Base-by-base conservation (phyloP, 768 basidiomycete genomes). In the Pleurotus pulmonarius region DNA sequence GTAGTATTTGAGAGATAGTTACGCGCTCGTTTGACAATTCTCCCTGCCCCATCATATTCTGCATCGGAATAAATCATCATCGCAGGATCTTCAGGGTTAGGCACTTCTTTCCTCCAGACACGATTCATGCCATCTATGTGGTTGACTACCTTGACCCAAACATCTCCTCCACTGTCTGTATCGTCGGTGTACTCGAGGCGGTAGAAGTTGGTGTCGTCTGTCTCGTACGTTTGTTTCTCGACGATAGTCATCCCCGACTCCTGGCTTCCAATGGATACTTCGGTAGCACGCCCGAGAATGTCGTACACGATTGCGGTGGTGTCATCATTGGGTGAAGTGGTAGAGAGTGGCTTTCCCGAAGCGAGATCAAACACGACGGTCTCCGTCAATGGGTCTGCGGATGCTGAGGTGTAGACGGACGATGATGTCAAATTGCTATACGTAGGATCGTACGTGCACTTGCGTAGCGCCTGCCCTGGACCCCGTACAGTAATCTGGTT, bases 371-470 rank as follows among this genome's bases (percentile, higher is more conserved):
- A 51, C 2, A 20, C 18, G 5, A 29, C 29, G 5, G 3, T 51
- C 5, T 51, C 49, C 2, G 49, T 51, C 12, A 51, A n/a, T 11
- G 39, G 29, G 38, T 15, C 12, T 11, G 59, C 58, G 39, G 38
- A 16, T 12, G 44, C 46, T 34, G 51, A 58, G 3, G 55, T 51
- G 46, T 44, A 48, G 24, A 58, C 38, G 15, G 53, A 8, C 6
- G 49, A 61, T n/a, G 45, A 57, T 6, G 46, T 24, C 5, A 52
- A 49, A 24, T 51, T 51, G 25, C 29, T 37, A 18, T 51, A 51
- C 3, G 49, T 51, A 11, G 11, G 5, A 9, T 51, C 49, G 34
- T 51, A 51, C 1, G 49, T 51, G 15, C 34, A 38, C 5, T 51
- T 34, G 1, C 29, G 25, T 12, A 34, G 34, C 2, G 49, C 49